phyloP scores from a whole-genome alignment of 768 basidiomycete species.

The Tylopilus felleus region DNA sequence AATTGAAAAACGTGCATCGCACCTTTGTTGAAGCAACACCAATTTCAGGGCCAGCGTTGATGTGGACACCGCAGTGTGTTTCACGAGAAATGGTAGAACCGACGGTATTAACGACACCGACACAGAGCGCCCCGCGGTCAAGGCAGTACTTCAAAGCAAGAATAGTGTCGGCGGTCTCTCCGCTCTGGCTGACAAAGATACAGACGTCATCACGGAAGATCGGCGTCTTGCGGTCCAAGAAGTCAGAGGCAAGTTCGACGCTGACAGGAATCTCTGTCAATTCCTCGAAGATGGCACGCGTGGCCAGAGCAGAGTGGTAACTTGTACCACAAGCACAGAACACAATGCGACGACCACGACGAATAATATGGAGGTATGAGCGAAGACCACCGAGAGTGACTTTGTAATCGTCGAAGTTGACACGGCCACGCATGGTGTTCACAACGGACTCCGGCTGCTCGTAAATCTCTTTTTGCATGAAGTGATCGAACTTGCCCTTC shows the following conservation, averaged over 20 bases:
- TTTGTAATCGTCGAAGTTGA: slow-evolving; percentile 92
- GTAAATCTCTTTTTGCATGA: slow-evolving; percentile 99
- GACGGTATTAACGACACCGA: slow-evolving; percentile 98
- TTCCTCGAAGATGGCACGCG: slow-evolving; percentile 97
- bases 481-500: slow-evolving; percentile 99
- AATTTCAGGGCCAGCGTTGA: slow-evolving; percentile 98
- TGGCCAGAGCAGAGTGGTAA: slow-evolving; percentile 96
- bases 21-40: slow-evolving; percentile 99
- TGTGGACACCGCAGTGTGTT: slow-evolving; percentile 98
- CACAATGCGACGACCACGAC: slow-evolving; percentile 89
- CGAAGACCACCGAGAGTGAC: slow-evolving; percentile 96
- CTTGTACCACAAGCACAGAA: slow-evolving; percentile 99
- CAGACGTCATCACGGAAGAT: slow-evolving; percentile 99
- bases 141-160: slow-evolving; percentile 93
- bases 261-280: slow-evolving; percentile 97
- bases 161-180: slow-evolving; percentile 98
- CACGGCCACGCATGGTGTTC: slow-evolving; percentile 99
- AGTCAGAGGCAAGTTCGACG: slow-evolving; percentile 96
- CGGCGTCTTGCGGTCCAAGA: slow-evolving; percentile 97
- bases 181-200: slow-evolving; percentile 94
- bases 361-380: slow-evolving; percentile 92
- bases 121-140: slow-evolving; percentile 92
- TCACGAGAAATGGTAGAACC: slow-evolving; percentile 97
- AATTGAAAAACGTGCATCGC: not conserved
- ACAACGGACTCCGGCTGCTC: slow-evolving; percentile 99